A percentile compares a stretch with the other conserved stretches of the same genome.
phyloP scores from a whole-genome alignment of 2,329 filamentous ascomycete species.

The Aureobasidium mangrovei region DNA sequence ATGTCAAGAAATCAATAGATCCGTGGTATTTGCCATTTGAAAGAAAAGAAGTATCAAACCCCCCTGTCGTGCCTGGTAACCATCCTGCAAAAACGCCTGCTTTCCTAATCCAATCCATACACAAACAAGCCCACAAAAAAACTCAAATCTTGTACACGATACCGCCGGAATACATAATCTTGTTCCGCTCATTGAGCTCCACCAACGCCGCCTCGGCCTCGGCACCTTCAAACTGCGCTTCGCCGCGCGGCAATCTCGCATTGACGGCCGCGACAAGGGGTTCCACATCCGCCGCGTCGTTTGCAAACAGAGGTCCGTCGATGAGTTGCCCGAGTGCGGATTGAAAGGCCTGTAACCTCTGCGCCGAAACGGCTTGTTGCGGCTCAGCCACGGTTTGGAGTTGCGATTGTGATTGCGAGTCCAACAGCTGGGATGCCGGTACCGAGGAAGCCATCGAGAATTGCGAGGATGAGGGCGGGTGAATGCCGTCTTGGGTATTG shows the following conservation, averaged over 20 bases:
- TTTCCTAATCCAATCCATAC: background rate
- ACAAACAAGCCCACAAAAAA: background rate
- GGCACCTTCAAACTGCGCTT: constrained; percentile 52
- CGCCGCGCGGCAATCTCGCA: constrained; percentile 51
- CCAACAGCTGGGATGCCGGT: constrained; percentile 61
- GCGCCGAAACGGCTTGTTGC: constrained; percentile 44
- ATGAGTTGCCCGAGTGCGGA: constrained; percentile 74
- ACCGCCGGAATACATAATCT: constrained; percentile 63
- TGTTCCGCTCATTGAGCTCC: constrained; percentile 72
- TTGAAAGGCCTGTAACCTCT: constrained; percentile 67
- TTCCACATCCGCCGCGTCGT: constrained; percentile 71
- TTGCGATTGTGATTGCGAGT: constrained; percentile 37
- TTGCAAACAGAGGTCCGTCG: constrained; percentile 72
- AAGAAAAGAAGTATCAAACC: too few relatives aligned
- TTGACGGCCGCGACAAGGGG: constrained; percentile 75
- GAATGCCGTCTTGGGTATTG: constrained; percentile 27
- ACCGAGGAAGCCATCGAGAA: constrained; percentile 72
- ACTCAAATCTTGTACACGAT: constrained; percentile 42
- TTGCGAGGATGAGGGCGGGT: constrained; percentile 43
- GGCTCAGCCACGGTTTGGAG: constrained; percentile 24
- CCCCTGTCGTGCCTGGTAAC: background rate
- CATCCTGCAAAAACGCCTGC: background rate
- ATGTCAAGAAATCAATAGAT: too few relatives aligned
- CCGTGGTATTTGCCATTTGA: too few relatives aligned
- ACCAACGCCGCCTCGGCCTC: constrained; percentile 73